These are phyloP conservation scores for Arachis monticola DNA, from an alignment of 331 rosid genomes.

Conservation along the genomic window DNA sequence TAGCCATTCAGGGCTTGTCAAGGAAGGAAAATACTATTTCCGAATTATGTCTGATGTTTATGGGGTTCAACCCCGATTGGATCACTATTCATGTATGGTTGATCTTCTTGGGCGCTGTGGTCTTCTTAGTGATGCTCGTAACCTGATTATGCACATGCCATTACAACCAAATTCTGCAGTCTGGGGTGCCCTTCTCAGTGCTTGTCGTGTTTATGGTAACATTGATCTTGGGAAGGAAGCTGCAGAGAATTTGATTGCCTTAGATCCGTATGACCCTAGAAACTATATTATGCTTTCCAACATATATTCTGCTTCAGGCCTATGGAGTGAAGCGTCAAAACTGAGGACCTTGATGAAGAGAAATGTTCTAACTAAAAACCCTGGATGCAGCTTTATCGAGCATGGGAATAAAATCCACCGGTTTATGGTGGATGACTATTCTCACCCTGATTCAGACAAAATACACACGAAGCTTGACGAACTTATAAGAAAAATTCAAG, in stretches of 20 bases:
- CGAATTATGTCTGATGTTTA: constrained; percentile 46
- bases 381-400: constrained; percentile 55
- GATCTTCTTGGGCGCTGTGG: constrained; percentile 63
- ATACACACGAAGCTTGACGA: constrained; percentile 52
- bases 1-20: constrained; percentile 61
- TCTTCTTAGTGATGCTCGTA: constrained; percentile 49
- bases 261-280: constrained; percentile 52
- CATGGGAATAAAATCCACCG: constrained; percentile 53
- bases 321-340: constrained; percentile 56
- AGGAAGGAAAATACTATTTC: constrained; percentile 53
- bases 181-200: constrained; percentile 67
- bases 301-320: constrained; percentile 53
- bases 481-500: constrained; percentile 43
- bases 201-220: constrained; percentile 54
- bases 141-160: constrained; percentile 51
- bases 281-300: constrained; percentile 58
- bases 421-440: constrained; percentile 52
- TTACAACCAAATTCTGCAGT: constrained; percentile 57
- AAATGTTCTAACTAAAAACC: constrained; percentile 38
- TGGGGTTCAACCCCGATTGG: constrained; percentile 46
- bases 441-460: constrained; percentile 55
- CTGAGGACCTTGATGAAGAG: constrained; percentile 55
- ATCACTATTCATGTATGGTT: constrained; percentile 63
- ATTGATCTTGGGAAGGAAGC: constrained; percentile 51
- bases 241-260: constrained; percentile 50